Conservation (phyloP, 148 eudicot species). For the Drosera capensis region DNA sequence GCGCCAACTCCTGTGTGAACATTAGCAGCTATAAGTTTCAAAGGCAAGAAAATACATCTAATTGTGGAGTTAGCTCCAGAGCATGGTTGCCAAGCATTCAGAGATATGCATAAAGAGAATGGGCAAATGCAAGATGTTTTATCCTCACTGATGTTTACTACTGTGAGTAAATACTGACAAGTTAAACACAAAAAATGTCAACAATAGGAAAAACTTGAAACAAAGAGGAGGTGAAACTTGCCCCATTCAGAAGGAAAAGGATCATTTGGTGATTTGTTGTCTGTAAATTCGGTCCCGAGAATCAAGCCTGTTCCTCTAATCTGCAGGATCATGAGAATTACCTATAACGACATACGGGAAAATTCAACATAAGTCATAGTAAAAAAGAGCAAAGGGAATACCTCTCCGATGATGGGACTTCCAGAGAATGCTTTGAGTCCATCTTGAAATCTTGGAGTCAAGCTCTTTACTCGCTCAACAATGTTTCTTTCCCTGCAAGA, state of each 20-base stretch:
- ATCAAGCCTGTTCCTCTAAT: conserved; percentile 89
- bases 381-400: conserved; percentile 10
- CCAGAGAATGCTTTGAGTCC: conserved; percentile 60
- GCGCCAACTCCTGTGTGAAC: conserved; percentile 50
- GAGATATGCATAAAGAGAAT: background rate
- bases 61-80: background rate
- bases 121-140: background rate
- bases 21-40: background rate
- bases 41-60: too few relatives aligned
- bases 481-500: conserved; percentile 76
- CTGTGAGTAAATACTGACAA: too few relatives aligned
- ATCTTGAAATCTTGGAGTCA: conserved; percentile 83
- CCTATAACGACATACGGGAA: conserved; percentile 3
- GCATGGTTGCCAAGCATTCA: background rate
- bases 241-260: conserved; percentile 94
- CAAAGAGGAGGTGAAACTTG: conserved; percentile 12
- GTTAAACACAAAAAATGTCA: too few relatives aligned
- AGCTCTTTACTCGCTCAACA: conserved; percentile 39
- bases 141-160: too few relatives aligned
- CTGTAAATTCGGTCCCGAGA: conserved; percentile 70
- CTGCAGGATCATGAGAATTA: conserved; percentile 18
- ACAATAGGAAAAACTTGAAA: too few relatives aligned
- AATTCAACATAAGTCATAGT: background rate
- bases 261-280: conserved; percentile 79
- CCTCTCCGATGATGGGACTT: conserved; percentile 97